These are phyloP conservation scores for Pseudevernia furfuracea DNA, from an alignment of 495 filamentous ascomycete genomes.

Conservation along the genomic window DNA sequence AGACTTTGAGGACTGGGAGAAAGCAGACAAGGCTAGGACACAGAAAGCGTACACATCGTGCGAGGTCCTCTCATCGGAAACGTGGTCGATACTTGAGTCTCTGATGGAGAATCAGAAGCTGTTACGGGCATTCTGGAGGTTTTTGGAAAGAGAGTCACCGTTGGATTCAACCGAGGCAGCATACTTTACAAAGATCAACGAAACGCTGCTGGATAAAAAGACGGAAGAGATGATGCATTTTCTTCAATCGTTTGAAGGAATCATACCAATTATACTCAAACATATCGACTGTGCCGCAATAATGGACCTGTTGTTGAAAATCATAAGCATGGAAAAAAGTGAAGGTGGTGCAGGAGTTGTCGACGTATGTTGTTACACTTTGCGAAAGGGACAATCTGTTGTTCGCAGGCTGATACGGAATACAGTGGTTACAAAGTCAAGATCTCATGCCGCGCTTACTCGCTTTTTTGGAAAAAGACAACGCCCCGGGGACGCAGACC, in stretches of 20 bases:
- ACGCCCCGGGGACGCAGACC: constrained; percentile 81
- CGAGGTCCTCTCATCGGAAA: constrained; percentile 90
- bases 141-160: constrained; percentile 68
- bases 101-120: constrained; percentile 74
- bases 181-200: constrained; percentile 98
- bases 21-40: constrained; percentile 75
- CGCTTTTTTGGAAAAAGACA: constrained; percentile 74
- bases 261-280: constrained; percentile 76
- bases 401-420: constrained; percentile 25
- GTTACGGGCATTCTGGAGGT: constrained; percentile 82
- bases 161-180: constrained; percentile 89
- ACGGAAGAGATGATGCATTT: constrained; percentile 92
- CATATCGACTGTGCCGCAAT: constrained; percentile 98
- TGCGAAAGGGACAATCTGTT: neutral
- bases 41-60: constrained; percentile 88
- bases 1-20: constrained; percentile 56
- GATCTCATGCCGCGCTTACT: constrained; percentile 83
- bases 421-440: constrained; percentile 86
- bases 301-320: constrained; percentile 95
- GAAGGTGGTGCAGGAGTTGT: constrained; percentile 90
- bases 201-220: constrained; percentile 92
- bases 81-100: constrained; percentile 91
- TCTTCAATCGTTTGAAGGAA: constrained; percentile 71
- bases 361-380: constrained; percentile 55
- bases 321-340: constrained; percentile 90